A percentile compares a stretch with the other conserved stretches of the same genome.
These are phyloP conservation scores for Xylaria sp. DNA, from an alignment of 495 filamentous ascomycete genomes.

Conservation along the genomic window DNA sequence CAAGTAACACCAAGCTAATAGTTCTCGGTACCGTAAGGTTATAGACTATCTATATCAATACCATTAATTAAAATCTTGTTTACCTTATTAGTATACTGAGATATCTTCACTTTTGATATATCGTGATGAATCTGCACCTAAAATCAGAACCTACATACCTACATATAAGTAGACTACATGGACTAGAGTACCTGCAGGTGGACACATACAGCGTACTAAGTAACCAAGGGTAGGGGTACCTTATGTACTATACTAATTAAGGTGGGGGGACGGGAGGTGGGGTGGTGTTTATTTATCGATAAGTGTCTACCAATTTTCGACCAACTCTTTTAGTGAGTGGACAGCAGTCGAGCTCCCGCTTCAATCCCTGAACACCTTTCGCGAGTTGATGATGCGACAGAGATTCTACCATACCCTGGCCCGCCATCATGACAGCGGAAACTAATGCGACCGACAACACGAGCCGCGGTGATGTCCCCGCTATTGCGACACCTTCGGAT, in stretches of 20 bases:
- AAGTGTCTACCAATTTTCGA: slow-evolving; percentile 13
- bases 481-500: slow-evolving; percentile 10
- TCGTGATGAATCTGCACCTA: no score
- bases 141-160: no score
- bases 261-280: not conserved
- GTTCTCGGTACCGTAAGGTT: no score
- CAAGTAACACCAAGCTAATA: no score
- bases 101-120: no score
- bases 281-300: slow-evolving; percentile 26
- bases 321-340: not conserved
- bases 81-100: not conserved
- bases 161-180: no score
- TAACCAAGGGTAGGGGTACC: no score
- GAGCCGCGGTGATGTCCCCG: not conserved
- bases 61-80: not conserved
- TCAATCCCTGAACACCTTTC: not conserved
- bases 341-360: not conserved
- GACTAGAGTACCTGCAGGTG: no score
- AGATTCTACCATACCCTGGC: not conserved
- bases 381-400: slow-evolving; percentile 16
- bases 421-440: slow-evolving; percentile 18
- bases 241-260: not conserved
- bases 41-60: no score
- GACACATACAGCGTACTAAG: no score
- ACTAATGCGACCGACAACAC: slow-evolving; percentile 16